phyloP scores from a whole-genome alignment of 2,329 filamentous ascomycete genomes.

The Fusarium lateritium region DNA sequence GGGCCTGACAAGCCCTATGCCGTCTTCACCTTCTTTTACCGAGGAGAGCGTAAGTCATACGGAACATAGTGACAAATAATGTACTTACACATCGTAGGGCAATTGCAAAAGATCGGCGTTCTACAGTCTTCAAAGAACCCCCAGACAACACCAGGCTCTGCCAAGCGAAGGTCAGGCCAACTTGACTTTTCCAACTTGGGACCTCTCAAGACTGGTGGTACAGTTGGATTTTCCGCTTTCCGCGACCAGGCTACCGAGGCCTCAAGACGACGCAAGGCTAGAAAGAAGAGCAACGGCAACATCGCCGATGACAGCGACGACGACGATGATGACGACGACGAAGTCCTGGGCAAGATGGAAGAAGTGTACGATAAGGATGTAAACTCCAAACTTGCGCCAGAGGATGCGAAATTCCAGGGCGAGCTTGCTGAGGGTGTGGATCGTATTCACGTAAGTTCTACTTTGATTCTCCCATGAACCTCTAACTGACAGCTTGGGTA shows the following conservation, averaged over 20 bases:
- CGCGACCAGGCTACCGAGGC: constrained; percentile 76
- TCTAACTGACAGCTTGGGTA: constrained; percentile 32
- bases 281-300: constrained; percentile 75
- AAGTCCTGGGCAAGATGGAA: constrained; percentile 75
- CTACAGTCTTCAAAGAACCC: constrained; percentile 76
- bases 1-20: constrained; percentile 96
- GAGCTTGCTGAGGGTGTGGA: constrained; percentile 86
- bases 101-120: constrained; percentile 97
- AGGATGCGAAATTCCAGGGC: constrained; percentile 79
- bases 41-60: constrained; percentile 86
- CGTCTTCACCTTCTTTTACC: constrained; percentile 97
- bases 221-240: constrained; percentile 91
- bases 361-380: constrained; percentile 74
- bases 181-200: constrained; percentile 88
- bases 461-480: neutral
- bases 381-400: constrained; percentile 73
- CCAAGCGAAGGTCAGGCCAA: constrained; percentile 86
- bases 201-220: constrained; percentile 87
- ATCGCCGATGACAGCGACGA: constrained; percentile 83
- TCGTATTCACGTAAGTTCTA: constrained; percentile 78
- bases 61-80: neutral
- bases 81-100: constrained; percentile 69
- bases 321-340: constrained; percentile 76
- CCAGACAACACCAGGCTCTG: constrained; percentile 71
- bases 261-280: constrained; percentile 68